Evolutionary conservation across 495 filamentous ascomycete genomes (phyloP).

Genomic region (Lasiosphaeria hispida): DNA sequence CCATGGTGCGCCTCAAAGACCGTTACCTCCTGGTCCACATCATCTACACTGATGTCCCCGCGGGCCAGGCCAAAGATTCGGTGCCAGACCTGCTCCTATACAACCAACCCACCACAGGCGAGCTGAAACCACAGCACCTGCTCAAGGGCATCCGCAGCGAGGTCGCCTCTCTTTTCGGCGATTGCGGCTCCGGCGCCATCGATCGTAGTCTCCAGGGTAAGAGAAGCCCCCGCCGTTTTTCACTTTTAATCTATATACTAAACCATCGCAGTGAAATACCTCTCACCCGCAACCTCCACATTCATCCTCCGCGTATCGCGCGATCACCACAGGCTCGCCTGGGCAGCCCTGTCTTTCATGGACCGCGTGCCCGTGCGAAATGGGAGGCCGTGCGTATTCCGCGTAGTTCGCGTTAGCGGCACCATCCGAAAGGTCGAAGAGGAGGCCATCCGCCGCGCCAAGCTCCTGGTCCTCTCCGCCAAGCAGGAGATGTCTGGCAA

Average conservation of each 20-base stretch:
- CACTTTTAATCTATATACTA: not conserved
- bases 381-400: constrained; percentile 66
- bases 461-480: constrained; percentile 64
- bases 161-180: constrained; percentile 76
- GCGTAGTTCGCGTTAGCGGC: constrained; percentile 87
- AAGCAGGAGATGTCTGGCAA: constrained; percentile 43
- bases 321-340: constrained; percentile 77
- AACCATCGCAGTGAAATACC: constrained; percentile 75
- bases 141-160: constrained; percentile 65
- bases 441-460: constrained; percentile 76
- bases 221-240: constrained; percentile 16
- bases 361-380: constrained; percentile 60
- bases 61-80: constrained; percentile 34
- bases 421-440: constrained; percentile 92
- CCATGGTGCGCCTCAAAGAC: constrained; percentile 95
- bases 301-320: constrained; percentile 81
- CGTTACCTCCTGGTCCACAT: constrained; percentile 91
- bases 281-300: constrained; percentile 88
- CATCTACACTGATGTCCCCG: constrained; percentile 67
- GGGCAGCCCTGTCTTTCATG: constrained; percentile 85
- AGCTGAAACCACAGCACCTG: constrained; percentile 61
- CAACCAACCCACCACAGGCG: constrained; percentile 70
- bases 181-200: constrained; percentile 74
- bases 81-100: constrained; percentile 62
- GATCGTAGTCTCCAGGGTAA: constrained; percentile 64